Base-by-base conservation (phyloP, 2,329 filamentous ascomycete genomes). In the Endoconidiophora laricicola region DNA sequence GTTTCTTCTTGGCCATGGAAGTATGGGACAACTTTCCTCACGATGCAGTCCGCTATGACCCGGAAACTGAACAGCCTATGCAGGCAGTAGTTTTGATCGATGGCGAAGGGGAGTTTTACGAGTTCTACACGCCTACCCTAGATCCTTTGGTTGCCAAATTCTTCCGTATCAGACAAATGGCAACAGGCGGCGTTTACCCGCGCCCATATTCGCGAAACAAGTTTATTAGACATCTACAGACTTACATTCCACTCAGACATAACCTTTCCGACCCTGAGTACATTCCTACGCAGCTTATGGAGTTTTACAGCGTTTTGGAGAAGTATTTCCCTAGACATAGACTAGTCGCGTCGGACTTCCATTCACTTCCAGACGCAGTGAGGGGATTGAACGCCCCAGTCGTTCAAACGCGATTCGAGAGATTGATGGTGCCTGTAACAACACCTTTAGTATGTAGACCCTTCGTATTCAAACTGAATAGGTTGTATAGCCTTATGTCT, bases 11-110 rank as follows among this genome's bases (percentile, higher is more conserved):
- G 40, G 91, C 90, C 42, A 83, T 98, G 66, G 91, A 98, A 66
- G 91, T 98, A 56, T 94, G 95, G 60, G 91, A 98, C 70, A 98
- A 98, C 67, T 96, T 98, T 62, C 81, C 86, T 36, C 93, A 98
- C 68, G 91, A 98, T 67, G 76, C 81, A 53, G 79, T 98, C 55
- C 88, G 93, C 55, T 98, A 96, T 68, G 41, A 54, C 33, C 48
- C 46, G 38, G 53, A 53, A 10, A 93, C 87, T 9, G 84, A 86
- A 62, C 70, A 82, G 56, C 84, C 90, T 0, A 74, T 94, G 49
- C 93, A 98, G 67, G 87, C 86, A 46, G 81, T 81, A 55, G 88
- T 96, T 12, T 72, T 98, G 38, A 81, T 98, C 60, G 86, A 94
- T 62, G 72, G 69, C 6, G 70, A 80, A 40, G 90, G 90, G 60